Percentiles rank a stretch among this genome's conserved stretches.
phyloP scores from a whole-genome alignment of 805 yeast genomes.

The Lachancea lanzarotensis region DNA sequence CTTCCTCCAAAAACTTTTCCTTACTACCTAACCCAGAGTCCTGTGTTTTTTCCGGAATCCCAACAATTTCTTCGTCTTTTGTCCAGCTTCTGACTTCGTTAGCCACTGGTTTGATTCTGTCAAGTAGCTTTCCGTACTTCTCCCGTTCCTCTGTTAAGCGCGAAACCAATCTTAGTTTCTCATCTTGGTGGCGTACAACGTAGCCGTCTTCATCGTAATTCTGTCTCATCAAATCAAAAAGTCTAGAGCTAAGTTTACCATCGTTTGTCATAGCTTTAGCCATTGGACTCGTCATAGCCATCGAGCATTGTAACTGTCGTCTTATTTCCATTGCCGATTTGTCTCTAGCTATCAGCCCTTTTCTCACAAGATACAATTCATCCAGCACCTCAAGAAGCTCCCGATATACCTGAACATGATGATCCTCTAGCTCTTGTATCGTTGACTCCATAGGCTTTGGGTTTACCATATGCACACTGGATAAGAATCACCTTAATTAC shows the following conservation, averaged over 20 bases:
- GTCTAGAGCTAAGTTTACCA: slow-evolving; percentile 3
- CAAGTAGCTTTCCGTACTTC: neutral
- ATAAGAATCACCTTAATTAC: neutral
- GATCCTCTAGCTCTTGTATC: slow-evolving; percentile 20
- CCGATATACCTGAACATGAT: slow-evolving; percentile 31
- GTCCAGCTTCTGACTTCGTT: neutral
- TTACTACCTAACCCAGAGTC: neutral
- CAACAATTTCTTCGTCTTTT: neutral
- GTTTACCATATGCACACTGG: neutral
- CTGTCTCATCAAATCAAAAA: slow-evolving; percentile 13
- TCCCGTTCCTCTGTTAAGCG: neutral
- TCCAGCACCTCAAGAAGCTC: slow-evolving; percentile 32
- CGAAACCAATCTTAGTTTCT: neutral
- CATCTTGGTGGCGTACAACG: slow-evolving; percentile 7
- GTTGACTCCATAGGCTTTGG: slow-evolving; percentile 1
- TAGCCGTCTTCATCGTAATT: slow-evolving; percentile 15
- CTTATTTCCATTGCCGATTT: slow-evolving; percentile 2
- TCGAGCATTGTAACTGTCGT: slow-evolving; percentile 7
- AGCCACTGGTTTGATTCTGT: neutral
- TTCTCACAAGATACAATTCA: slow-evolving; percentile 22
- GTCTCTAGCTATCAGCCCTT: slow-evolving; percentile 7
- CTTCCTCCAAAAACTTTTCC: neutral
- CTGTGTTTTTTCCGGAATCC: neutral
- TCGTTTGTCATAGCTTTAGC: slow-evolving; percentile 1
- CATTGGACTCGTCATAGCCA: slow-evolving; percentile 7